Conservation (phyloP, 2,329 filamentous ascomycete genomes). For the Waltergamsia citrina region DNA sequence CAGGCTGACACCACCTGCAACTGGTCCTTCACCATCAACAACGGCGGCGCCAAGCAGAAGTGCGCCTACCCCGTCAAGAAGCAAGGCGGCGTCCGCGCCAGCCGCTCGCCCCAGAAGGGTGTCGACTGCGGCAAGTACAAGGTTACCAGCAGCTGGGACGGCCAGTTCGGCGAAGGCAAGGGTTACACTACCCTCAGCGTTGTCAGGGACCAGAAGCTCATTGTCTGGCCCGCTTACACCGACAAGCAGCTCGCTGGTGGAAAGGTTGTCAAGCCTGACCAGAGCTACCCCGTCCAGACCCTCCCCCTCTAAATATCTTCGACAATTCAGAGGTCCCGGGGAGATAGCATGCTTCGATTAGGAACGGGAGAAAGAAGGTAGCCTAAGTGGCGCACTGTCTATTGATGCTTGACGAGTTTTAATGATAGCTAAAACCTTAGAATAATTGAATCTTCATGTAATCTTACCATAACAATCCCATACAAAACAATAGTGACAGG, state of each 20-base stretch:
- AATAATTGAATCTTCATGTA: no score
- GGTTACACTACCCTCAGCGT: constrained; percentile 47
- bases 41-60: constrained; percentile 5
- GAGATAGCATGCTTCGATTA: no score
- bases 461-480: no score
- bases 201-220: constrained; percentile 31
- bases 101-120: constrained; percentile 20
- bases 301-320: constrained; percentile 3
- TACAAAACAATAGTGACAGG: no score
- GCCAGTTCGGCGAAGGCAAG: constrained; percentile 39
- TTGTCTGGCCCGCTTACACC: constrained; percentile 43
- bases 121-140: constrained; percentile 37
- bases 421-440: no score
- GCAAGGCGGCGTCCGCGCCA: constrained; percentile 21
- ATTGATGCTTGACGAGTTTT: no score
- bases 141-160: constrained; percentile 42
- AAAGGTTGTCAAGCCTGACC: constrained; percentile 36
- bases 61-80: constrained; percentile 16
- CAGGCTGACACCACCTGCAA: constrained; percentile 16
- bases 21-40: constrained; percentile 29
- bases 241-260: constrained; percentile 37
- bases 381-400: no score
- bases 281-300: constrained; percentile 24
- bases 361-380: no score
- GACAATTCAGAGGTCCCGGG: no score